Evolutionary conservation across 1,284 basidiomycete species (phyloP).

Genomic region (Heterobasidion irregulare): DNA sequence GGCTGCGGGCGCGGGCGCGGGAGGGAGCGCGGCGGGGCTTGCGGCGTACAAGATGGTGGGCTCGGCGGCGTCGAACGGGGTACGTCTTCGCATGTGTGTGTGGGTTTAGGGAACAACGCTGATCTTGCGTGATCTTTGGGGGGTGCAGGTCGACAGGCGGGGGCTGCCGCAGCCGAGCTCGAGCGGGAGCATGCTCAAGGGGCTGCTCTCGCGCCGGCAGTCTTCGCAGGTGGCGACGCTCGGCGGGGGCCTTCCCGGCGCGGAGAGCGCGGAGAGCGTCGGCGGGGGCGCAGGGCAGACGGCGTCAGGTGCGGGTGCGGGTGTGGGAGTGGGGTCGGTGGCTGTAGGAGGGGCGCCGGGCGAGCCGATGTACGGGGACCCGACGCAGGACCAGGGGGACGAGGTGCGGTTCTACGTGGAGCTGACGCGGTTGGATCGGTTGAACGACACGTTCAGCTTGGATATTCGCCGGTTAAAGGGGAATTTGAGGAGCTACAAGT

Average conservation of each 20-base stretch:
- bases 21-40: constrained; percentile 28
- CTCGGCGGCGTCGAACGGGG: constrained; percentile 73
- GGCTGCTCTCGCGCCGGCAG: constrained; percentile 80
- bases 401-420: constrained; percentile 93
- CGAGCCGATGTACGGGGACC: constrained; percentile 73
- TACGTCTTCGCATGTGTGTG: constrained; percentile 28
- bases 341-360: neutral
- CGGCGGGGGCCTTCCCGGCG: constrained; percentile 14
- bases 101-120: neutral
- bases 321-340: neutral
- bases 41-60: constrained; percentile 75
- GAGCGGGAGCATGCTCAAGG: constrained; percentile 74
- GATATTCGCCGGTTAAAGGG: constrained; percentile 90
- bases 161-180: constrained; percentile 72
- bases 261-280: constrained; percentile 13
- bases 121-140: too few species aligned
- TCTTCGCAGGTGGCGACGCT: constrained; percentile 66
- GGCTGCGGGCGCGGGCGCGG: constrained; percentile 21
- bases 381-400: constrained; percentile 74
- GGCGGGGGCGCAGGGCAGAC: constrained; percentile 13
- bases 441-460: constrained; percentile 82
- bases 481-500: constrained; percentile 90
- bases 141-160: constrained; percentile 66
- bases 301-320: neutral
- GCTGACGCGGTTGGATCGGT: constrained; percentile 78